A percentile compares a stretch with the other conserved stretches of the same genome.
Evolutionary conservation across 257 asterid species (phyloP).

Genomic region (Solanum arcanum): DNA sequence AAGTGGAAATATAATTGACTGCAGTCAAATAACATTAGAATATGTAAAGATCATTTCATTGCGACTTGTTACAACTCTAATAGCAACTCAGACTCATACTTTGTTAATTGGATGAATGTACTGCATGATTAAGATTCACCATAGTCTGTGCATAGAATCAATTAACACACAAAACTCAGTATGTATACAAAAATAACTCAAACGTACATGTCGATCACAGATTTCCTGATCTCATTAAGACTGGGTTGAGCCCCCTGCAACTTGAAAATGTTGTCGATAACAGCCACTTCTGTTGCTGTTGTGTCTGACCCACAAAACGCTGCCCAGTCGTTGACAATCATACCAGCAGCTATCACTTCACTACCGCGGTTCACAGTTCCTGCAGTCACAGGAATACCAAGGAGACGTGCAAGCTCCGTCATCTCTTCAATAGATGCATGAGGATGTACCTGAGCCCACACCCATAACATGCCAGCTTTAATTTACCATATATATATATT

Average conservation of each 20-base stretch:
- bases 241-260: constrained; percentile 75
- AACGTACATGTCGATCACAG: constrained; percentile 57
- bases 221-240: constrained; percentile 72
- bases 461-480: background rate
- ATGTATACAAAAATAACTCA: background rate
- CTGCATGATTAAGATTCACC: no score
- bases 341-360: constrained; percentile 67
- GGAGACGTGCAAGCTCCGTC: constrained; percentile 71
- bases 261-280: constrained; percentile 65
- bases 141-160: no score
- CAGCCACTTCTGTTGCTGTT: constrained; percentile 81
- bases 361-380: constrained; percentile 87
- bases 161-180: background rate
- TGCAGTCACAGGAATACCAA: constrained; percentile 69
- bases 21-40: no score
- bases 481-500: background rate
- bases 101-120: no score
- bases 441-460: constrained; percentile 57
- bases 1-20: no score
- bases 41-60: no score
- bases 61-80: no score
- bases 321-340: constrained; percentile 78
- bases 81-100: no score
- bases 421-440: constrained; percentile 78
- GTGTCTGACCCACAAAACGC: constrained; percentile 88